Conservation (phyloP, 805 yeast genomes). For the Wickerhamiella dianesei region DNA sequence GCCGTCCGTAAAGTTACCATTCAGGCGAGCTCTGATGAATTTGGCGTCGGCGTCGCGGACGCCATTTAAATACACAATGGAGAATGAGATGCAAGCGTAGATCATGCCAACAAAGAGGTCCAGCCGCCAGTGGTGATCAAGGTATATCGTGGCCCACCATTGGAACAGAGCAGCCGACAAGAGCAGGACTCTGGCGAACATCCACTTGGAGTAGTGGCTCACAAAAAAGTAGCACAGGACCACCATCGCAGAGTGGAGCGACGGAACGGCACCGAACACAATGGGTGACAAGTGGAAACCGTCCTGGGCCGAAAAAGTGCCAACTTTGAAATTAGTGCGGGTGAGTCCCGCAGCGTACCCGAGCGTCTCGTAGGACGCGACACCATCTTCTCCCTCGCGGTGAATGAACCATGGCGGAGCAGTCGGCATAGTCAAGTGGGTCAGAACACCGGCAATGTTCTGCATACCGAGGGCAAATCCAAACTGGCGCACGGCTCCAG, state of each 20-base stretch:
- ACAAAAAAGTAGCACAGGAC: not conserved
- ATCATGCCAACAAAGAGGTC: not conserved
- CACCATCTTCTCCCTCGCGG: not conserved
- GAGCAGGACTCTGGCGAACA: not conserved
- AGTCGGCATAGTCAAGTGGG: not conserved
- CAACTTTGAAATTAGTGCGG: not conserved
- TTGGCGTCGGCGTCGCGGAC: not conserved
- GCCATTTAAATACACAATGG: not conserved
- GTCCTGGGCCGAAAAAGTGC: not conserved
- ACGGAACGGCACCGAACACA: not conserved
- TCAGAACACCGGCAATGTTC: not conserved
- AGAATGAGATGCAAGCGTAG: not conserved
- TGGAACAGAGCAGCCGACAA: not conserved
- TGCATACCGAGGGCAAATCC: not conserved
- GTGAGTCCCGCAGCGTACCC: not conserved
- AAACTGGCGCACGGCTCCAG: not conserved
- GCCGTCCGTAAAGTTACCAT: not conserved
- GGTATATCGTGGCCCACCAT: not conserved
- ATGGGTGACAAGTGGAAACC: not conserved
- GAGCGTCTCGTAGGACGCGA: not conserved
- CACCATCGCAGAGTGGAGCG: not conserved
- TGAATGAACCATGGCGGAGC: not conserved
- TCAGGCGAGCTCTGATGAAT: not conserved
- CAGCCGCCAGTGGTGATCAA: not conserved
- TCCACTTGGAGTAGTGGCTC: not conserved